Evolutionary conservation across 768 basidiomycete species (phyloP), one percentile per base, ranked within the genome.

Genomic region (Paxillus ammoniavirescens): DNA sequence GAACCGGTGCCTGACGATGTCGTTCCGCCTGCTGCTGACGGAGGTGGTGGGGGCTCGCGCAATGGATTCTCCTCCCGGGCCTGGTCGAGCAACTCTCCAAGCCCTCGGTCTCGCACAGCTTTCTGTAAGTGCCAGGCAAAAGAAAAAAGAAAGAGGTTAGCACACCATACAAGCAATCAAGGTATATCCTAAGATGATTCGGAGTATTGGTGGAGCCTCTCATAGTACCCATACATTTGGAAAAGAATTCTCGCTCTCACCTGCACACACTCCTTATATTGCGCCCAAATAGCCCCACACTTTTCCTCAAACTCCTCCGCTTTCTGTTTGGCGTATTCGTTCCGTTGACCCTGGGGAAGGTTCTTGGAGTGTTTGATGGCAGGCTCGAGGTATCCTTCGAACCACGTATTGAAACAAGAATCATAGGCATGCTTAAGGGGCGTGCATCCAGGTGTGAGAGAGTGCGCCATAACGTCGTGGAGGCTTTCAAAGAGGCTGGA

Each of bases 391-490:
- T 98, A 99, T 10, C 91, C 93, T 70, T 97, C 94, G 61, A 99
- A 94, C 96, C 95, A 98, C 8, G 89, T 83, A 64, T 97, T 97
- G 75, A 98, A 98, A 76, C 95, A 98, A 0, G 89, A 77, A 70
- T 98, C 95, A 67, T 97, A 98, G 51, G 83, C 74, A 49, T 84
- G 83, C 70, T 98, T 98, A 53, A 96, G 78, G 0, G 90, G 87
- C 5, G 95, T 97, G 73, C 96, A 98, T 75, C 85, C 81, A 8
- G 82, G 74, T 1, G 89, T 83, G 21, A 98, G 81, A 53, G 92
- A 94, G 56, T 85, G 78, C 0, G 91, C 85, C 91, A 93, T 91
- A 17, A 12, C 21, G 12, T 26, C n/a, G 21, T 33, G 18, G 17
- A 28, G 37, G 6, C 41, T 3, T 36, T 33, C 33, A 7, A 28